Conservation (phyloP, 163 green algal species). For the Prototheca wickerhamii region DNA sequence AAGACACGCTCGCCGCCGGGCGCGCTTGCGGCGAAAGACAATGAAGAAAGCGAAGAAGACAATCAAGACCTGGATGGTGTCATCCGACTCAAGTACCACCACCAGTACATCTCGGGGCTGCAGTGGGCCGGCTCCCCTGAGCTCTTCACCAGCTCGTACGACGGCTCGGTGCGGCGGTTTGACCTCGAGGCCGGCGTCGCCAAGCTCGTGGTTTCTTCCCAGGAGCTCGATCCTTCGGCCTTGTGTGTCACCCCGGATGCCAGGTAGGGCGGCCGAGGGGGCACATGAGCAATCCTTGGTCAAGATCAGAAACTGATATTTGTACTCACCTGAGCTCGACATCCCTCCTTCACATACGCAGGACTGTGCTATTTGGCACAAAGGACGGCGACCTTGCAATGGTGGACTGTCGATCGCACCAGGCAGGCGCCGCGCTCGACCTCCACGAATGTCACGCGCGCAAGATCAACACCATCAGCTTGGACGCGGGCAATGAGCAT, state of each 20-base stretch:
- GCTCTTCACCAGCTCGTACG: slow-evolving; percentile 40
- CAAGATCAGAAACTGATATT: neutral
- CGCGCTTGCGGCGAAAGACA: neutral
- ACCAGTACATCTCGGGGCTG: slow-evolving; percentile 38
- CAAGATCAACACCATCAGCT: slow-evolving; percentile 67
- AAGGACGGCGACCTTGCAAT: slow-evolving; percentile 50
- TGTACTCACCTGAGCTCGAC: too few relatives aligned
- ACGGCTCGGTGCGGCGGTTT: slow-evolving; percentile 40
- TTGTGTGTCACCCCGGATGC: slow-evolving; percentile 25
- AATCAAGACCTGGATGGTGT: slow-evolving; percentile 16
- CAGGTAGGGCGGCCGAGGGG: neutral
- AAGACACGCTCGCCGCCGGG: too few relatives aligned
- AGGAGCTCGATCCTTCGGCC: slow-evolving; percentile 40
- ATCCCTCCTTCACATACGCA: neutral
- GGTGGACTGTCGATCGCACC: slow-evolving; percentile 25
- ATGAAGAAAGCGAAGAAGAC: slow-evolving; percentile 15
- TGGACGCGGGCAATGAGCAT: slow-evolving; percentile 13
- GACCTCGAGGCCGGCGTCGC: slow-evolving; percentile 18
- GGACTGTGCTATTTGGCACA: slow-evolving; percentile 33
- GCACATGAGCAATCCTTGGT: neutral
- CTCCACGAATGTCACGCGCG: slow-evolving; percentile 32
- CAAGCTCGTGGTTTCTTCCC: slow-evolving; percentile 13
- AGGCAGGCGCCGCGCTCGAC: neutral
- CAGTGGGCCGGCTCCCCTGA: slow-evolving; percentile 27
- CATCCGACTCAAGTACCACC: slow-evolving; percentile 28